phyloP scores from a whole-genome alignment of 495 filamentous ascomycete species.

The Xylaria flabelliformis region DNA sequence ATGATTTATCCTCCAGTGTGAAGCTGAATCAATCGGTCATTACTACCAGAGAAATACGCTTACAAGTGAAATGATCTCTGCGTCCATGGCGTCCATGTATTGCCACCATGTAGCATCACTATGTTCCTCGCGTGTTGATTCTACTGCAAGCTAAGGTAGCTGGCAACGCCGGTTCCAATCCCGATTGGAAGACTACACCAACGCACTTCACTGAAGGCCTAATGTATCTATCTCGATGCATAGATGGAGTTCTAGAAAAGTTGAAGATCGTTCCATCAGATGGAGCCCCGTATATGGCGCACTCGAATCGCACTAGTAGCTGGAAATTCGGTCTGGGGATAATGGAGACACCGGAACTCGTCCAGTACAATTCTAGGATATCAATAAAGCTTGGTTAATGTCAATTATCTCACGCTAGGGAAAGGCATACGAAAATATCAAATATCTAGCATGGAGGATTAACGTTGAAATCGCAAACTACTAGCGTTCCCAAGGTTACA shows the following conservation, averaged over 20 bases:
- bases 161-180: slow-evolving; percentile 5
- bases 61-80: no score
- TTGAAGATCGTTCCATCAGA: background rate
- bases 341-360: background rate
- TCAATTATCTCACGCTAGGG: no score
- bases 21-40: background rate
- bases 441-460: background rate
- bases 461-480: background rate
- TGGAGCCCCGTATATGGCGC: background rate
- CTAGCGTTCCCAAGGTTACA: slow-evolving; percentile 14
- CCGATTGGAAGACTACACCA: background rate
- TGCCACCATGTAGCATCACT: background rate
- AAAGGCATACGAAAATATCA: background rate
- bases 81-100: slow-evolving; percentile 1
- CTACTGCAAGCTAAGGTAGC: background rate
- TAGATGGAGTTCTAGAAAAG: background rate
- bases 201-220: background rate
- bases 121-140: background rate
- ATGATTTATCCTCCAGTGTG: slow-evolving; percentile 9
- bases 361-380: background rate
- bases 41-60: background rate
- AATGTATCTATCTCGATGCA: background rate
- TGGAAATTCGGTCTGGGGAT: background rate
- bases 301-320: background rate
- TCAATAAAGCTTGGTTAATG: background rate